These are phyloP conservation scores for Poa annua DNA, from an alignment of 176 grass and related monocot genomes.

Conservation along the genomic window DNA sequence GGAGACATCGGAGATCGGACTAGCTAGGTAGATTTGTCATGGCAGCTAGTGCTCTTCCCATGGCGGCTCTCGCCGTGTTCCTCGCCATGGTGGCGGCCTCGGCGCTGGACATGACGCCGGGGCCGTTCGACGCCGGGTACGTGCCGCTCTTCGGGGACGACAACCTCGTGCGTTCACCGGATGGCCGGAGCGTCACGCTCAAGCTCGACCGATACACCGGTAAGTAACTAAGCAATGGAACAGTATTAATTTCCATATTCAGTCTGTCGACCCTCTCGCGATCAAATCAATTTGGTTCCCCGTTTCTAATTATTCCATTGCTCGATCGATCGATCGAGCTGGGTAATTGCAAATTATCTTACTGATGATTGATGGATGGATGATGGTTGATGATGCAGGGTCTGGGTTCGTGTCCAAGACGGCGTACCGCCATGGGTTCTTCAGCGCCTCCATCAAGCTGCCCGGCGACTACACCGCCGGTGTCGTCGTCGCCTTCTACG, in stretches of 20 bases:
- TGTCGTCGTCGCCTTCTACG: constrained; percentile 90
- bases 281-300: neutral
- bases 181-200: constrained; percentile 60
- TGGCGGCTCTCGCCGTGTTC: neutral
- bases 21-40: neutral
- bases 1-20: neutral
- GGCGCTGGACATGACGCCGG: constrained; percentile 48
- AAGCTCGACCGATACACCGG: constrained; percentile 71
- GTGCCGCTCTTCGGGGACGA: constrained; percentile 69
- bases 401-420: constrained; percentile 77
- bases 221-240: constrained; percentile 26
- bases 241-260: neutral
- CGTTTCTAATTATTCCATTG: neutral
- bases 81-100: constrained; percentile 3
- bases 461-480: constrained; percentile 72
- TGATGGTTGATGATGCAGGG: constrained; percentile 41
- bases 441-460: constrained; percentile 85
- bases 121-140: constrained; percentile 63
- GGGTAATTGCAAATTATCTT: no score
- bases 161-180: constrained; percentile 58
- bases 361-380: neutral
- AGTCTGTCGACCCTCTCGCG: neutral
- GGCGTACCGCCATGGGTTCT: constrained; percentile 79
- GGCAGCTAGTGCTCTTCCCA: constrained; percentile 9
- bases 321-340: neutral